Conservation (phyloP, 78 protist species). For the Neovahlkampfia damariscottae region DNA sequence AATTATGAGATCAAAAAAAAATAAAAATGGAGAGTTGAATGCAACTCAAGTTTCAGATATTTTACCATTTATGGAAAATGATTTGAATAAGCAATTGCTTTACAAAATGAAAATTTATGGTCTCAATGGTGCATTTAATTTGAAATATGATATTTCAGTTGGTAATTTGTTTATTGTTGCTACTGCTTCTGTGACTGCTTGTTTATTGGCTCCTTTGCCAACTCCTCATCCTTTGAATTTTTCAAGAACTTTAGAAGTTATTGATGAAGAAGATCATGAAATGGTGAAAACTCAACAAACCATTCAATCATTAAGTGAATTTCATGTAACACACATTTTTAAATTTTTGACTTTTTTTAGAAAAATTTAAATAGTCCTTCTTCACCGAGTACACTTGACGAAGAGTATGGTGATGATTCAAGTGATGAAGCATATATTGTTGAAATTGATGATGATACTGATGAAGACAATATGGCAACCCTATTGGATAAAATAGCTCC, state of each 20-base stretch:
- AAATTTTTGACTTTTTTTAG: neutral
- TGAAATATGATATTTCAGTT: neutral
- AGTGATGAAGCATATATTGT: neutral
- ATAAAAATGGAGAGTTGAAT: conserved; percentile 30
- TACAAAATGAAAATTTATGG: conserved; percentile 36
- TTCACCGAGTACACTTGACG: neutral
- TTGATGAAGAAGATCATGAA: neutral
- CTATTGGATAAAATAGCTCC: too few species aligned
- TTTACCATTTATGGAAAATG: conserved; percentile 75
- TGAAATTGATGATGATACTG: neutral
- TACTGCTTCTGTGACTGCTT: neutral
- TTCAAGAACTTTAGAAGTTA: neutral
- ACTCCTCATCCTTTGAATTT: neutral
- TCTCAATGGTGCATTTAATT: neutral
- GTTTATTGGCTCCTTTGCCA: neutral
- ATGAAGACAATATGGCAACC: neutral
- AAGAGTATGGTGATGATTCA: neutral
- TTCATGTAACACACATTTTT: neutral
- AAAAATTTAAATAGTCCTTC: neutral
- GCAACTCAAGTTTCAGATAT: conserved; percentile 46
- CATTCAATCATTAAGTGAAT: neutral
- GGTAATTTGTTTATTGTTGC: neutral
- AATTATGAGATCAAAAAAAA: conserved; percentile 2
- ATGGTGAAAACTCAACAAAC: neutral
- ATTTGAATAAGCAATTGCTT: conserved; percentile 58